A percentile compares a stretch with the other conserved stretches of the same genome.
These are phyloP conservation scores for Posidonia oceanica DNA, from an alignment of 116 monocot species.

Conservation along the genomic window DNA sequence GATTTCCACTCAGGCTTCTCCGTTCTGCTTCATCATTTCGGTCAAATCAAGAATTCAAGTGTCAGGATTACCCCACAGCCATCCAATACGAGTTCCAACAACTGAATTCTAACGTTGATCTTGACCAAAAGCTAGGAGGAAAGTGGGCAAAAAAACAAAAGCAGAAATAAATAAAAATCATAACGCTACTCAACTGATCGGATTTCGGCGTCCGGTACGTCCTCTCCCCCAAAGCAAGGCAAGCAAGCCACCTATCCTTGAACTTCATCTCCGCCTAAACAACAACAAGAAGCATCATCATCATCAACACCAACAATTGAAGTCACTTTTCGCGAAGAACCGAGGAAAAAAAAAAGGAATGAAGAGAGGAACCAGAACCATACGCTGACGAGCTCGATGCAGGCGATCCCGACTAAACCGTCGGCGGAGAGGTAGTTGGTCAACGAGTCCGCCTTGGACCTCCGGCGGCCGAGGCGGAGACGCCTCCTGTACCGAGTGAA, in stretches of 20 bases:
- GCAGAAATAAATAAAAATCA: neutral
- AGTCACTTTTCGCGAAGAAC: neutral
- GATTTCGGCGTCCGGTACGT: slow-evolving; percentile 72
- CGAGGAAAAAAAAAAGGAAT: neutral
- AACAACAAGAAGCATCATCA: neutral
- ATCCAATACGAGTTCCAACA: too few species aligned
- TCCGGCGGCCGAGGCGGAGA: slow-evolving; percentile 13
- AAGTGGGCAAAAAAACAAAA: neutral
- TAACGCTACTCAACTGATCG: slow-evolving; percentile 53
- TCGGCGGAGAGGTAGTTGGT: slow-evolving; percentile 20
- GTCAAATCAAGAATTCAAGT: slow-evolving; percentile 2
- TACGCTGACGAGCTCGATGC: slow-evolving; percentile 60
- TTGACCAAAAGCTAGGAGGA: neutral
- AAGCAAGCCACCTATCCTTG: slow-evolving; percentile 86
- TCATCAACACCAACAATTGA: neutral
- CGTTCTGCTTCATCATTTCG: slow-evolving; percentile 34
- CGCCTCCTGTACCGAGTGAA: slow-evolving; percentile 33
- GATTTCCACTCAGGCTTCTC: slow-evolving; percentile 78
- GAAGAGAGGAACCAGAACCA: neutral
- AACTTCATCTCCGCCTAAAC: slow-evolving; percentile 82
- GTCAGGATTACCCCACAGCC: neutral
- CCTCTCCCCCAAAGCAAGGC: slow-evolving; percentile 78
- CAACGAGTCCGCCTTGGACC: slow-evolving; percentile 11
- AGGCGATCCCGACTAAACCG: slow-evolving; percentile 76
- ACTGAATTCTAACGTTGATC: too few species aligned